Conservation (phyloP, 176 grass and related monocot species). For the Rhynchospora tenuis region DNA sequence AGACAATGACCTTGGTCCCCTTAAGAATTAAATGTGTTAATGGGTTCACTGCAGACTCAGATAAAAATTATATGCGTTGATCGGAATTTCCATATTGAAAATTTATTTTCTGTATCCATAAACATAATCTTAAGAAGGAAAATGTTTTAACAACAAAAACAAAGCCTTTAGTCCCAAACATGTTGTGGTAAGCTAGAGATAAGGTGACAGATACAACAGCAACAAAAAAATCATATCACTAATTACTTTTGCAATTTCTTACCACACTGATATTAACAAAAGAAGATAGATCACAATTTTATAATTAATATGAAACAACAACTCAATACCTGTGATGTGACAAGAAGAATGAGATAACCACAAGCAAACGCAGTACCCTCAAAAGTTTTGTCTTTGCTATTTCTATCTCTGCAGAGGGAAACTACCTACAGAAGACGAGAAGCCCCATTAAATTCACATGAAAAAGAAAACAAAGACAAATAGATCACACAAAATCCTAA, state of each 20-base stretch:
- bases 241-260: background rate
- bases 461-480: background rate
- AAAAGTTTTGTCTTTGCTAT: constrained; percentile 28
- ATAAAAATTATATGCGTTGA: too few relatives aligned
- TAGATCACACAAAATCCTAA: background rate
- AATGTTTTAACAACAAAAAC: background rate
- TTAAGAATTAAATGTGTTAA: background rate
- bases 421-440: constrained; percentile 29
- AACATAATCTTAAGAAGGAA: background rate
- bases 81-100: background rate
- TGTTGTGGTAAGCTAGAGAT: too few relatives aligned
- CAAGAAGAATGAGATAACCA: constrained; percentile 35
- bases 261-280: background rate
- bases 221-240: background rate
- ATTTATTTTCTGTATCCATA: background rate
- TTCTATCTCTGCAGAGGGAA: constrained; percentile 28
- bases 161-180: background rate
- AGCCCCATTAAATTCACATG: background rate
- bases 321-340: constrained; percentile 38
- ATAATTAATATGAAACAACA: background rate
- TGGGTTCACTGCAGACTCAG: background rate
- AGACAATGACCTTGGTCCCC: background rate
- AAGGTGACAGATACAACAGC: background rate
- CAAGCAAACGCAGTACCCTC: constrained; percentile 38
- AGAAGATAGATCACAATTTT: background rate